Evolutionary conservation across 2,329 filamentous ascomycete genomes (phyloP), one percentile per base, ranked within the genome.

Genomic region (Arthrobotrys pseudoclavata): DNA sequence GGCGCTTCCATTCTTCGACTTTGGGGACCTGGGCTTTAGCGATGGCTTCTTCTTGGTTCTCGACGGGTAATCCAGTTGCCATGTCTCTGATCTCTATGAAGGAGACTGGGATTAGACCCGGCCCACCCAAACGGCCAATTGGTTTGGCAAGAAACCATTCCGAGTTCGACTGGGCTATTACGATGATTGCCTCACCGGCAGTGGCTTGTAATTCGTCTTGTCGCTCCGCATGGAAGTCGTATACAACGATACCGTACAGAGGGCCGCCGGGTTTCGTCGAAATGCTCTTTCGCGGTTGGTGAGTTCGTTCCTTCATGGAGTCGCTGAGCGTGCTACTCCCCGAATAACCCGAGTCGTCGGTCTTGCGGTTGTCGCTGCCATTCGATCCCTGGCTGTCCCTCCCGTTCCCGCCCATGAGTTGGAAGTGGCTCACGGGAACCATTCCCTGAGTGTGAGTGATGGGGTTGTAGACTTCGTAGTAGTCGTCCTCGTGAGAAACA

Each of bases 141-240:
- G 96, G 96, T 85, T 99, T 99, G 62, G 96, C 96, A 79, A 99
- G 95, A 82, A 98, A 98, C 96, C 96, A 99, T 84, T 99, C 96
- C 4, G 95, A 93, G 82, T 98, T 98, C 5, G 95, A 98, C 84
- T 98, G 96, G 52, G 96, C 96, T 83, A 98, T 98, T 68, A 99
- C 94, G 80, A 99, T 97, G 82, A 99, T 97, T 66, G 94, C 93
- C 85, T 99, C 96, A 72, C 94, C 95, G 55, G 93, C 92, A 84
- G 97, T 96, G 60, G 96, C 96, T 81, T 97, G 94, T 74, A 99
- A 85, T 85, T 99, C 96, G 84, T 99, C 96, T n/a, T 94, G 92
- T 71, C 95, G 87, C 84, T 98, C 95, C 0, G 96, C 96, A 81
- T 92, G 90, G 85, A 99, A 99, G 84, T 98, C 94, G 84, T 97